Evolutionary conservation across 257 asterid genomes (phyloP).

Genomic region (Solanum chiquidenum): DNA sequence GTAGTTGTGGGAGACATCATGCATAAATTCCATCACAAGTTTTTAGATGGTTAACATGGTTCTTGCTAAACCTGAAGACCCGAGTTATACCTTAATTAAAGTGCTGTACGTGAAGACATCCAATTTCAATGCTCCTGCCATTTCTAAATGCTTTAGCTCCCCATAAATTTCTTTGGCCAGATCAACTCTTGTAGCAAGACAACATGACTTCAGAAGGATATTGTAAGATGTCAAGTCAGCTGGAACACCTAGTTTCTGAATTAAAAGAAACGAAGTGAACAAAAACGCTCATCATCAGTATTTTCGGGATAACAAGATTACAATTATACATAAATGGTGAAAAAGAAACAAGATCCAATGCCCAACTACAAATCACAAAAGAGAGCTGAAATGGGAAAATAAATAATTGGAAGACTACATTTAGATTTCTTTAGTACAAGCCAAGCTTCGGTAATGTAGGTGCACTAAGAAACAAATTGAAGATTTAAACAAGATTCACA

Average conservation of each 20-base stretch:
- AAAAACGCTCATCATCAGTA: background rate
- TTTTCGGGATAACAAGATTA: background rate
- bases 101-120: constrained; percentile 96
- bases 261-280: background rate
- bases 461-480: background rate
- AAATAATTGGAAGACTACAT: background rate
- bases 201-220: constrained; percentile 78
- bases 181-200: constrained; percentile 72
- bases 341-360: background rate
- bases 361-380: background rate
- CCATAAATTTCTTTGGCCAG: constrained; percentile 70
- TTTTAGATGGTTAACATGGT: background rate
- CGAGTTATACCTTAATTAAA: constrained; percentile 58
- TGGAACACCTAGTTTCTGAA: constrained; percentile 61
- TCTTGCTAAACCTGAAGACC: background rate
- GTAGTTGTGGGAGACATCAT: background rate
- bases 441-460: background rate
- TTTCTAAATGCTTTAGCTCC: constrained; percentile 48
- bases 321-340: background rate
- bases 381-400: background rate
- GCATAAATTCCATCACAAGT: background rate
- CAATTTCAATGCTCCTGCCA: constrained; percentile 49
- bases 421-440: background rate
- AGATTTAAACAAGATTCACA: background rate
- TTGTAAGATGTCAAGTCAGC: constrained; percentile 71